A percentile compares a stretch with the other conserved stretches of the same genome.
Conservation (phyloP, 2,329 filamentous ascomycete species). For the Aspergillus versicolor region DNA sequence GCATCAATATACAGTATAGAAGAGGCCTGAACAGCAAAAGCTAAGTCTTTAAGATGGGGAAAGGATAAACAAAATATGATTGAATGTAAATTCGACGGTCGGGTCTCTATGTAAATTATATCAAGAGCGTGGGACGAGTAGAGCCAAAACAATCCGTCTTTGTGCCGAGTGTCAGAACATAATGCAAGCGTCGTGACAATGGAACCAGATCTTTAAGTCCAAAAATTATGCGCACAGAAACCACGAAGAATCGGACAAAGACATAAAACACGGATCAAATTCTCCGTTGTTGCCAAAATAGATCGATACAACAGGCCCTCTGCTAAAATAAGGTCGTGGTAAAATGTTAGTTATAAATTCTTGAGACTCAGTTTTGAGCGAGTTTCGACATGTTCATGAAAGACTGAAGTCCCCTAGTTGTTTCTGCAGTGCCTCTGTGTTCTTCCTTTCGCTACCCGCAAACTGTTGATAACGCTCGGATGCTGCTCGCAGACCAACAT, state of each 20-base stretch:
- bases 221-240: background rate
- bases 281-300: conserved; percentile 11
- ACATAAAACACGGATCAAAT: conserved; percentile 1
- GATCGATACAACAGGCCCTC: background rate
- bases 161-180: background rate
- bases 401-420: conserved; percentile 22
- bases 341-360: background rate
- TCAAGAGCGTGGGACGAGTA: background rate
- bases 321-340: background rate
- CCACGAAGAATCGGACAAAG: conserved; percentile 2
- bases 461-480: conserved; percentile 29
- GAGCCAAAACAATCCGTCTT: background rate
- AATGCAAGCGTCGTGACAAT: background rate
- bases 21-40: background rate
- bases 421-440: conserved; percentile 10
- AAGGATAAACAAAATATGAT: background rate
- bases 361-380: background rate
- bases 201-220: background rate
- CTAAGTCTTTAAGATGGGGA: background rate
- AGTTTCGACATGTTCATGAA: background rate
- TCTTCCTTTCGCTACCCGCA: background rate
- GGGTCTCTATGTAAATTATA: background rate
- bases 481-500: conserved; percentile 53
- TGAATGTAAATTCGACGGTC: background rate
- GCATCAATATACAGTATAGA: background rate